These are phyloP conservation scores for Stemphylium beticola DNA, from an alignment of 2,329 filamentous ascomycete species.

Conservation along the genomic window DNA sequence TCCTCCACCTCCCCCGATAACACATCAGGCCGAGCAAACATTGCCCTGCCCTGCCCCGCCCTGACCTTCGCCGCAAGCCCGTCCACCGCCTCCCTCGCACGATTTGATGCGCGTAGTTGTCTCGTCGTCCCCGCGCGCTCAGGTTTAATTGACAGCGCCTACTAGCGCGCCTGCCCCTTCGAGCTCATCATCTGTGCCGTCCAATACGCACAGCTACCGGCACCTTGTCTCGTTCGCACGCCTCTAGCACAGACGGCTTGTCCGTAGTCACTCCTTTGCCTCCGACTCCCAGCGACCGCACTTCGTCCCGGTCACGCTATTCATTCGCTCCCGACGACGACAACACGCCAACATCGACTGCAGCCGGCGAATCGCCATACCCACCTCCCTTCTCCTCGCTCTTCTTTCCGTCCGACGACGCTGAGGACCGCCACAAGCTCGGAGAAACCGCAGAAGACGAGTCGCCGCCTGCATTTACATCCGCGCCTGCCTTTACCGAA, in stretches of 20 bases:
- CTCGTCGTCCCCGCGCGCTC: slow-evolving; percentile 34
- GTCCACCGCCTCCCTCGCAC: neutral
- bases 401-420: slow-evolving; percentile 60
- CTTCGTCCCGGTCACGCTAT: slow-evolving; percentile 35
- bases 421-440: slow-evolving; percentile 56
- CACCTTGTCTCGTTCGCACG: slow-evolving; percentile 54
- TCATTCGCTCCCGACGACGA: slow-evolving; percentile 47
- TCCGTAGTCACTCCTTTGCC: slow-evolving; percentile 54
- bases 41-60: slow-evolving; percentile 11
- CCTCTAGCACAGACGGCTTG: slow-evolving; percentile 51
- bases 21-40: slow-evolving; percentile 20
- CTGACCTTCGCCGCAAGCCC: slow-evolving; percentile 16
- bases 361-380: slow-evolving; percentile 59
- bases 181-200: slow-evolving; percentile 27
- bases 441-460: slow-evolving; percentile 44
- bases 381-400: slow-evolving; percentile 70
- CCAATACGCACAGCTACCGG: slow-evolving; percentile 38
- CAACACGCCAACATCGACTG: slow-evolving; percentile 44
- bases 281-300: slow-evolving; percentile 34
- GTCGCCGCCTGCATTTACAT: slow-evolving; percentile 58
- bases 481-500: slow-evolving; percentile 58
- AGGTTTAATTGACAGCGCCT: slow-evolving; percentile 34
- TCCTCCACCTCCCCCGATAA: slow-evolving; percentile 12
- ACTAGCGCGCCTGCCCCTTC: slow-evolving; percentile 38
- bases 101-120: slow-evolving; percentile 30